phyloP scores from a whole-genome alignment of 371 early-diverging fungal genomes.

The Vavraia culicis region DNA sequence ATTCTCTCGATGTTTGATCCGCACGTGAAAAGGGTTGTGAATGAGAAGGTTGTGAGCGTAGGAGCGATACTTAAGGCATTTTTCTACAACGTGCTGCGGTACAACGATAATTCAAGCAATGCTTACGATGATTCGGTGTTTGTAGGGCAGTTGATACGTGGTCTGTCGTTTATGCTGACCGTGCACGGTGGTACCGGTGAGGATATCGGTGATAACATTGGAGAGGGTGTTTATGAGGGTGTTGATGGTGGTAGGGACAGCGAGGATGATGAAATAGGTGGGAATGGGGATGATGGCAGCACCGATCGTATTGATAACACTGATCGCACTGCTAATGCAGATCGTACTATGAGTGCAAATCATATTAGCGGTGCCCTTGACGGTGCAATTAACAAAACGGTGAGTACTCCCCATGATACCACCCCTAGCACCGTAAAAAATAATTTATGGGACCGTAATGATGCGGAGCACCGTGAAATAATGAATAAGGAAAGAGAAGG shows the following conservation, averaged over 20 bases:
- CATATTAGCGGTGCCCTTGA: too few species aligned
- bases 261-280: not conserved
- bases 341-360: not conserved
- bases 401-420: slow-evolving; percentile 5
- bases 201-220: not conserved
- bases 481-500: not conserved
- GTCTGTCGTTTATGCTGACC: slow-evolving; percentile 21
- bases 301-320: not conserved
- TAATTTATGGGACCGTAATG: too few species aligned
- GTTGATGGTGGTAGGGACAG: not conserved
- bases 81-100: slow-evolving; percentile 40
- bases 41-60: slow-evolving; percentile 17
- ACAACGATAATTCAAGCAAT: slow-evolving; percentile 42
- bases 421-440: not conserved
- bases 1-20: slow-evolving; percentile 20
- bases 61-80: slow-evolving; percentile 37
- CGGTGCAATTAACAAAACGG: too few species aligned
- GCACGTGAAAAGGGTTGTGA: slow-evolving; percentile 4
- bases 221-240: not conserved
- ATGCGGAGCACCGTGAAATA: too few species aligned
- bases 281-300: not conserved
- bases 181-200: not conserved
- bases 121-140: slow-evolving; percentile 39
- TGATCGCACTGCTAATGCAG: not conserved
- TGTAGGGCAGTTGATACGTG: slow-evolving; percentile 35